Evolutionary conservation across 2,329 filamentous ascomycete species (phyloP), one percentile per base, ranked within the genome.

Genomic region (Fusarium sp.): DNA sequence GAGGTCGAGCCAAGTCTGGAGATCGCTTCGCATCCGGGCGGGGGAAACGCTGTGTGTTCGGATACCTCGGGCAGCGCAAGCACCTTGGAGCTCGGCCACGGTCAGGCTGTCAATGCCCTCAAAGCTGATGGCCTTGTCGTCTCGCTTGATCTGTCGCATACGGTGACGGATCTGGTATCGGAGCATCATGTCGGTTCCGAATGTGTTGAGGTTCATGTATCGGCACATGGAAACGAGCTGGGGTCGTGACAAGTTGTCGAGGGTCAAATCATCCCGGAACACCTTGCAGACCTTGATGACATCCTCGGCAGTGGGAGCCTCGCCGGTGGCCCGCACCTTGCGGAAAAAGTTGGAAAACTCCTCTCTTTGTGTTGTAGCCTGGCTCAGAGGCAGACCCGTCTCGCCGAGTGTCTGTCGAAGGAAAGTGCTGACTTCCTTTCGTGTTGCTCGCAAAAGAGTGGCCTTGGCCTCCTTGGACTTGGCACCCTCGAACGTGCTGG

Each of bases 281-380:
- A 97, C 93, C 88, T 98, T 97, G 91, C 97, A 98, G 73, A 99
- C 96, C 85, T 97, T 98, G 88, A 99, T 97, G 73, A 99, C 95
- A 81, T 99, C 97, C 75, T 95, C 90, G 63, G 92, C 90, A 6
- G 94, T 97, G 1, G 97, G 97, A 54, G 93, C 89, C 86, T 98
- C 96, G 74, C 96, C 97, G 1, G 96, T 98, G 20, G 94, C 92
- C 63, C 97, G 90, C 72, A 98, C 91, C 87, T 99, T 99, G 82
- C 94, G 93, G 92, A 99, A 99, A 86, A 99, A 99, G 79, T 96
- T 94, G 70, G 93, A 90, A 79, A 99, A 99, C 82, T 98, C 97
- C 77, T 98, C 95, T 80, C 93, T 95, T 81, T 97, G 95, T 18
- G 96, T 92, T 63, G 93, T 97, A 56, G 93, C 92, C 3, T 91